A percentile compares a stretch with the other conserved stretches of the same genome.
These are phyloP conservation scores for Trametes versicolor DNA, from an alignment of 1,284 basidiomycete species.

Conservation along the genomic window DNA sequence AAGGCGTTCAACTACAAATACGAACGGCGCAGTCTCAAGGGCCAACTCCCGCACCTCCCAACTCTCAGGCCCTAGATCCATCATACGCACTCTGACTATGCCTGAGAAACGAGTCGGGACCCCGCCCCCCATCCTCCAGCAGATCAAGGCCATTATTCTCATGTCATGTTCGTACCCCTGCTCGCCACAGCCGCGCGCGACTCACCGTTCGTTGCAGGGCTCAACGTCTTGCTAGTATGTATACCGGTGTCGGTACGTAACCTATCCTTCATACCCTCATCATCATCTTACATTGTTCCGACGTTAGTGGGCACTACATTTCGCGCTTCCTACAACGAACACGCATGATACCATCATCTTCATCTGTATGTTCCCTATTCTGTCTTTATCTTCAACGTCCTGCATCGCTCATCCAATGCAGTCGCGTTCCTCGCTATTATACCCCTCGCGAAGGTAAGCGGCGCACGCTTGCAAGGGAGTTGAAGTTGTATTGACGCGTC, in stretches of 20 bases:
- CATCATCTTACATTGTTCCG: not conserved
- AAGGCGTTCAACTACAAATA: constrained; percentile 31
- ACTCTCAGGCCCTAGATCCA: constrained; percentile 16
- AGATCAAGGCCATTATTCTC: constrained; percentile 58
- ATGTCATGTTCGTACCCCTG: constrained; percentile 59
- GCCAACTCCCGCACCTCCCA: constrained; percentile 24
- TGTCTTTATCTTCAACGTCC: not conserved
- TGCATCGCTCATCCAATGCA: constrained; percentile 39
- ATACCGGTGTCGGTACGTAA: constrained; percentile 74
- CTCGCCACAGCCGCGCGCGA: constrained; percentile 1
- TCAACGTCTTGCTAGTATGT: constrained; percentile 71
- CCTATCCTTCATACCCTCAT: not conserved
- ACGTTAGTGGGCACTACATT: constrained; percentile 77
- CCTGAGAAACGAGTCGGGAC: constrained; percentile 47
- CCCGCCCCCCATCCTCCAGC: constrained; percentile 53
- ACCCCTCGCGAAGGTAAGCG: constrained; percentile 74
- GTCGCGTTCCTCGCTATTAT: constrained; percentile 80
- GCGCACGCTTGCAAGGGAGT: constrained; percentile 3
- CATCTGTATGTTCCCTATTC: constrained; percentile 60
- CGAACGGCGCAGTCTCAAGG: constrained; percentile 14
- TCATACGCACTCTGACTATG: constrained; percentile 28
- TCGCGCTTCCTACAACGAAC: constrained; percentile 55
- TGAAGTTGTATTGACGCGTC: constrained; percentile 9
- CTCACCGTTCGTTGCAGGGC: constrained; percentile 50
- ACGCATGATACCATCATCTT: constrained; percentile 72